These are phyloP conservation scores for Psilocybe cubensis DNA, from an alignment of 768 basidiomycete genomes.

Conservation along the genomic window DNA sequence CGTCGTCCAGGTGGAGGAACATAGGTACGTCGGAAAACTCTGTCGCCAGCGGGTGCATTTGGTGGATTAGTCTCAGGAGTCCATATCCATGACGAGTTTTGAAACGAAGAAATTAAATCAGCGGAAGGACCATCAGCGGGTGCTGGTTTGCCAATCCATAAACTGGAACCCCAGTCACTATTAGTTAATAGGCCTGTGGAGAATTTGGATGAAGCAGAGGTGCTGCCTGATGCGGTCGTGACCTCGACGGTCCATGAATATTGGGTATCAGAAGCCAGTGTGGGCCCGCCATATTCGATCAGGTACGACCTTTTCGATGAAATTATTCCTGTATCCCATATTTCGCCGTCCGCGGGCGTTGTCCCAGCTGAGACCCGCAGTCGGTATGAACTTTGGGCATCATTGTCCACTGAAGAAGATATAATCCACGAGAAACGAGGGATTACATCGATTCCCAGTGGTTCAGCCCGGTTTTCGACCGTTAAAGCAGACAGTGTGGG, in stretches of 20 bases:
- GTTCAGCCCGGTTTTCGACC: conserved; percentile 27
- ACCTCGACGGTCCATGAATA: conserved; percentile 31
- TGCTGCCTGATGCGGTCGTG: conserved; percentile 19
- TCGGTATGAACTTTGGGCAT: conserved; percentile 27
- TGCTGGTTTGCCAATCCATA: conserved; percentile 31
- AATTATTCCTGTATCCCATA: conserved; percentile 29
- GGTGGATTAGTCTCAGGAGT: conserved; percentile 24
- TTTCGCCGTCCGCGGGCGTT: conserved; percentile 18
- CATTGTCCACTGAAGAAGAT: conserved; percentile 17
- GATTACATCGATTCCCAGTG: conserved; percentile 27
- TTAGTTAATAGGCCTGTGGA: conserved; percentile 28
- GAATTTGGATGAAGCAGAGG: conserved; percentile 26
- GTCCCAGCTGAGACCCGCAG: conserved; percentile 22
- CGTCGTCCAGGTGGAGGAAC: conserved; percentile 25
- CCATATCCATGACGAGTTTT: conserved; percentile 32
- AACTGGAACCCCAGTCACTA: conserved; percentile 26
- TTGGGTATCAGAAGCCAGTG: conserved; percentile 25
- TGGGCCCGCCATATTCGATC: conserved; percentile 27
- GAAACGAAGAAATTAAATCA: conserved; percentile 23
- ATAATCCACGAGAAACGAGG: conserved; percentile 33
- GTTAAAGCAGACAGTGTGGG: conserved; percentile 2
- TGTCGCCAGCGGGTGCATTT: conserved; percentile 23
- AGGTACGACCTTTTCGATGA: conserved; percentile 24
- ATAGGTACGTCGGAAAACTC: conserved; percentile 34
- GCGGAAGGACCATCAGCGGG: conserved; percentile 14